Percentiles rank a stretch among this genome's conserved stretches.
These are phyloP conservation scores for Rhizopus delemar DNA, from an alignment of 371 early-diverging fungal genomes.

Conservation along the genomic window DNA sequence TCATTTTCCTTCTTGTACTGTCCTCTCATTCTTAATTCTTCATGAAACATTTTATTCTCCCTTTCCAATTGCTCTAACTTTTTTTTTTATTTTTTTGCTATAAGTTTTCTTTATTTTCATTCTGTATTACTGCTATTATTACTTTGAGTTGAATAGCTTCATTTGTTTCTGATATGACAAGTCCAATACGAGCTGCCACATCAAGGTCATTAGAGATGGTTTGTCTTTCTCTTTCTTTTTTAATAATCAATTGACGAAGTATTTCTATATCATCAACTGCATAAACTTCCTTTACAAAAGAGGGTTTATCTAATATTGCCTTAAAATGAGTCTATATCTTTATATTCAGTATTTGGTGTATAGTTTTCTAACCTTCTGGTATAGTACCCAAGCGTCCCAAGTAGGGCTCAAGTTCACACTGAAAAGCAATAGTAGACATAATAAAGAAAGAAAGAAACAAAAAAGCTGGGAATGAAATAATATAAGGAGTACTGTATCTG, in stretches of 20 bases:
- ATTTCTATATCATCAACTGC: constrained; percentile 53
- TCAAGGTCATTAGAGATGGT: constrained; percentile 64
- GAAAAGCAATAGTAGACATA: constrained; percentile 15
- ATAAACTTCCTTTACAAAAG: constrained; percentile 47
- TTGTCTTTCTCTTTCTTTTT: constrained; percentile 68
- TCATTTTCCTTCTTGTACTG: constrained; percentile 14
- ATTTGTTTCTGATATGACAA: constrained; percentile 65
- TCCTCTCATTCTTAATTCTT: constrained; percentile 34
- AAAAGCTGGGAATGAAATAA: not conserved
- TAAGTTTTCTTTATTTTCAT: not conserved
- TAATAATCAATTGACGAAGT: constrained; percentile 54
- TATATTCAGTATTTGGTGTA: not conserved
- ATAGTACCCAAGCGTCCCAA: constrained; percentile 50
- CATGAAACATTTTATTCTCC: constrained; percentile 55
- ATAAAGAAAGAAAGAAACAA: not conserved
- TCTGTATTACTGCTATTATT: not conserved
- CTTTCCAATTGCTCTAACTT: constrained; percentile 55
- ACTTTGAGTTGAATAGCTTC: constrained; percentile 62
- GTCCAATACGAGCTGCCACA: constrained; percentile 66
- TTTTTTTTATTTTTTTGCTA: not conserved
- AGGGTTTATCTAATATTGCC: constrained; percentile 41
- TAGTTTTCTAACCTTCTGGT: constrained; percentile 41
- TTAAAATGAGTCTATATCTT: constrained; percentile 11
- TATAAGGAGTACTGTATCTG: not conserved
- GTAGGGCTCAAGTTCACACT: constrained; percentile 48